phyloP scores from a whole-genome alignment of 805 yeast genomes.

The Myxozyma neotropica region DNA sequence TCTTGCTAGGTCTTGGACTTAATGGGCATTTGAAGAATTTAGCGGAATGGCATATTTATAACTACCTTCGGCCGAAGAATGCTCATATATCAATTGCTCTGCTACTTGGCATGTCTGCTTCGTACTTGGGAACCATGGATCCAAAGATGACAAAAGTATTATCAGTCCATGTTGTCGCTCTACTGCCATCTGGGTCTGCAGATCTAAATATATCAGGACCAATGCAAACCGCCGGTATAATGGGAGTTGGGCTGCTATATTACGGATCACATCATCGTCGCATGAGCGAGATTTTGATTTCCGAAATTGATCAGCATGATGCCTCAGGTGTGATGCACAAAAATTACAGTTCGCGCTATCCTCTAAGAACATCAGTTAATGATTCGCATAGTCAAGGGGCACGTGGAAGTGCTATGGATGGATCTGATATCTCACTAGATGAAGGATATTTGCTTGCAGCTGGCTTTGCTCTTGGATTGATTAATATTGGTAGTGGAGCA shows the following conservation, averaged over 20 bases:
- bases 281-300: slow-evolving; percentile 76
- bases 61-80: slow-evolving; percentile 87
- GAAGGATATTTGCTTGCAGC: slow-evolving; percentile 87
- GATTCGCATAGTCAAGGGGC: neutral
- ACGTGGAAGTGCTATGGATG: slow-evolving; percentile 37
- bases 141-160: slow-evolving; percentile 83
- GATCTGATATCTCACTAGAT: slow-evolving; percentile 41
- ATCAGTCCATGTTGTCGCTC: slow-evolving; percentile 89
- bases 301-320: slow-evolving; percentile 53
- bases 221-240: slow-evolving; percentile 88
- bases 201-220: slow-evolving; percentile 79
- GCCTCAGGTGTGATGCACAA: slow-evolving; percentile 21
- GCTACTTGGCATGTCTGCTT: slow-evolving; percentile 89
- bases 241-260: slow-evolving; percentile 87
- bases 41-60: slow-evolving; percentile 96
- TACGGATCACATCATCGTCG: slow-evolving; percentile 76
- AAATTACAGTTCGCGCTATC: neutral
- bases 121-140: slow-evolving; percentile 80
- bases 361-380: neutral
- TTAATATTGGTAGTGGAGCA: slow-evolving; percentile 77
- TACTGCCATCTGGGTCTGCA: slow-evolving; percentile 87
- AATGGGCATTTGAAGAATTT: slow-evolving; percentile 81
- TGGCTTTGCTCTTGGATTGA: slow-evolving; percentile 83
- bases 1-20: slow-evolving; percentile 85
- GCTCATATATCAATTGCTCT: slow-evolving; percentile 82